Evolutionary conservation across 768 basidiomycete species (phyloP).

Genomic region (Tephrocybe rancida): DNA sequence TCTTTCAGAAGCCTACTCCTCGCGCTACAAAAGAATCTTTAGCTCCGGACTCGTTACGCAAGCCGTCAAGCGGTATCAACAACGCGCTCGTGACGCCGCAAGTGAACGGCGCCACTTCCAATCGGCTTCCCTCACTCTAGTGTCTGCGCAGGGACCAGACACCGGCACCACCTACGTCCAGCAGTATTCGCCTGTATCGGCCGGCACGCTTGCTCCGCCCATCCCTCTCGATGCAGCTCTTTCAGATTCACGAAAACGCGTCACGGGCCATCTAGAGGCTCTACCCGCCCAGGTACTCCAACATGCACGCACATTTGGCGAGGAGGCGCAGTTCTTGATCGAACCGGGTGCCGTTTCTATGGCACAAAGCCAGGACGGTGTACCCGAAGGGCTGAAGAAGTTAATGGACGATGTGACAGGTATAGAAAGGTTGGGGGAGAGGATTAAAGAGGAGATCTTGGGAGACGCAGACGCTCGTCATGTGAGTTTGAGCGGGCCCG

Average conservation of each 20-base stretch:
- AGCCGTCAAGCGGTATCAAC: constrained; percentile 46
- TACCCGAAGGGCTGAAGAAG: constrained; percentile 31
- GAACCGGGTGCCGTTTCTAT: constrained; percentile 19
- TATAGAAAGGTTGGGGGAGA: constrained; percentile 30
- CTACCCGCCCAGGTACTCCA: constrained; percentile 32
- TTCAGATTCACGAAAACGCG: constrained; percentile 20
- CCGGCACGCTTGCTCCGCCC: not conserved
- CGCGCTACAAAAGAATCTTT: constrained; percentile 61
- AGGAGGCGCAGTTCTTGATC: constrained; percentile 34
- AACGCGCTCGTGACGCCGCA: constrained; percentile 5
- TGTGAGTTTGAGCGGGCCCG: constrained; percentile 23
- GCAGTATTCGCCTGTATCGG: not conserved
- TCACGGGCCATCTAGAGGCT: constrained; percentile 29
- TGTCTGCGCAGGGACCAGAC: not conserved
- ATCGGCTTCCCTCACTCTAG: not conserved
- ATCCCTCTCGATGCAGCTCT: constrained; percentile 13
- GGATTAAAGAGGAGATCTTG: constrained; percentile 32
- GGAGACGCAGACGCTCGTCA: constrained; percentile 33
- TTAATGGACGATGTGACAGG: constrained; percentile 36
- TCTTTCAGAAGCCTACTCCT: constrained; percentile 65
- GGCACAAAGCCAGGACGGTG: constrained; percentile 10
- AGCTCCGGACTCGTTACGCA: constrained; percentile 45
- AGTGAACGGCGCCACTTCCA: not conserved
- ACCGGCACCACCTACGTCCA: constrained; percentile 9
- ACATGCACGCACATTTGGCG: constrained; percentile 30